Percentiles rank a stretch among this genome's conserved stretches.
phyloP scores from a whole-genome alignment of 2,329 filamentous ascomycete species.

The Botrytis galanthina region DNA sequence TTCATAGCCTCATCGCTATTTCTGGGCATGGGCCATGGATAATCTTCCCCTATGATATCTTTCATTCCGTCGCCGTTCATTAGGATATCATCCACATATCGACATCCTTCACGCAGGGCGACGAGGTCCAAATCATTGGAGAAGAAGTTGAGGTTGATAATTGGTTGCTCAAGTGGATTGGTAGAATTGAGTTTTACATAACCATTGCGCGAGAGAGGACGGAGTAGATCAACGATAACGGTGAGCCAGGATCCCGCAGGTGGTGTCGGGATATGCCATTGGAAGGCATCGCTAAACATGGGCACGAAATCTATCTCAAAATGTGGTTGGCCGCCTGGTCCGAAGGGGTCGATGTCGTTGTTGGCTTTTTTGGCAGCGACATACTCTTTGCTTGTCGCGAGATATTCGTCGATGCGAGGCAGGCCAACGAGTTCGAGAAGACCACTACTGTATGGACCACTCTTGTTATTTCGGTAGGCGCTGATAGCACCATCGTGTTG shows the following conservation, averaged over 20 bases:
- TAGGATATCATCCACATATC: slow-evolving; percentile 48
- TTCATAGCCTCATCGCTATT: not conserved
- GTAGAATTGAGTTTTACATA: slow-evolving; percentile 44
- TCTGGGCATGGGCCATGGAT: not conserved
- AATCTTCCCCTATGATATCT: not conserved
- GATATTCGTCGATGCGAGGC: slow-evolving; percentile 54
- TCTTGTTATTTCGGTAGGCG: slow-evolving; percentile 42
- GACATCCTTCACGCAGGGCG: slow-evolving; percentile 45
- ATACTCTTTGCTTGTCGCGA: slow-evolving; percentile 51
- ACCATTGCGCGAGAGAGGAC: slow-evolving; percentile 45
- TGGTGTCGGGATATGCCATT: slow-evolving; percentile 40
- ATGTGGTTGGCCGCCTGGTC: slow-evolving; percentile 55
- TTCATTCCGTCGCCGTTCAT: not conserved
- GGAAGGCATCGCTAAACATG: slow-evolving; percentile 51
- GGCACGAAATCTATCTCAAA: slow-evolving; percentile 60
- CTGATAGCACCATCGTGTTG: slow-evolving; percentile 42
- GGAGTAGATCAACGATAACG: slow-evolving; percentile 42
- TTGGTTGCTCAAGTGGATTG: slow-evolving; percentile 58
- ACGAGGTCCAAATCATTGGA: slow-evolving; percentile 50
- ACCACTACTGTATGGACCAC: slow-evolving; percentile 44
- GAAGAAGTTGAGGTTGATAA: slow-evolving; percentile 38
- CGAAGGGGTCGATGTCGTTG: slow-evolving; percentile 50
- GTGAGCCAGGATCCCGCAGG: slow-evolving; percentile 51
- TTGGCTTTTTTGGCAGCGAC: slow-evolving; percentile 43
- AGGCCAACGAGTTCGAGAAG: slow-evolving; percentile 54